Evolutionary conservation across 2,329 filamentous ascomycete genomes (phyloP).

Genomic region (Chaetothyriales sp.): DNA sequence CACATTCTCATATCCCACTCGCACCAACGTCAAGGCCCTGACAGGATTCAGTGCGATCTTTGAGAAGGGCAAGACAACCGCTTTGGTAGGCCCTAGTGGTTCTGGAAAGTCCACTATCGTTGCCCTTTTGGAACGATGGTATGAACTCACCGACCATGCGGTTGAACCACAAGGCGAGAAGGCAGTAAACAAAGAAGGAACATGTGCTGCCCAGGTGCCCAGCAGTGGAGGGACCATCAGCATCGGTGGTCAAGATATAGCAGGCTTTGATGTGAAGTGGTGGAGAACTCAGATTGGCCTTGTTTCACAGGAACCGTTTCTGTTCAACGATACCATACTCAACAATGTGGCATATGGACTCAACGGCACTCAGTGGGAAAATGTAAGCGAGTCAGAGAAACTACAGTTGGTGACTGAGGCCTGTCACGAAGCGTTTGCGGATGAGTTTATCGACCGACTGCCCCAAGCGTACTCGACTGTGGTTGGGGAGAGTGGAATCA

Average conservation of each 20-base stretch:
- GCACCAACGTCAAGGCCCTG: constrained; percentile 24
- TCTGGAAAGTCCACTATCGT: constrained; percentile 34
- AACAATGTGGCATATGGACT: constrained; percentile 49
- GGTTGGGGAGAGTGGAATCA: constrained; percentile 64
- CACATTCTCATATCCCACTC: constrained; percentile 54
- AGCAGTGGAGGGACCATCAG: constrained; percentile 33
- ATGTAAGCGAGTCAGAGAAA: constrained; percentile 19
- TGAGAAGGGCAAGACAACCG: constrained; percentile 25
- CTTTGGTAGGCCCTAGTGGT: constrained; percentile 32
- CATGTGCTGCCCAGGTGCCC: neutral
- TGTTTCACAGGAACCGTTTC: constrained; percentile 53
- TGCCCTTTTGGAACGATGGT: constrained; percentile 30
- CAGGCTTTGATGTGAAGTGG: constrained; percentile 46
- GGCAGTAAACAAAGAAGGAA: neutral
- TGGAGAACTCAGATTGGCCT: constrained; percentile 45
- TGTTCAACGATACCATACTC: constrained; percentile 52
- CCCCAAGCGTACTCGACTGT: constrained; percentile 56
- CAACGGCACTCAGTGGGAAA: constrained; percentile 23
- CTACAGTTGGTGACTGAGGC: constrained; percentile 44
- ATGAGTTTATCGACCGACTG: constrained; percentile 52
- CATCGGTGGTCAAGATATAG: constrained; percentile 39
- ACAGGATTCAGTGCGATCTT: constrained; percentile 23
- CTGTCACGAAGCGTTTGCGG: constrained; percentile 52
- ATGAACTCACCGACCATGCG: constrained; percentile 17
- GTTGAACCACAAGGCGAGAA: neutral